Conservation (phyloP, 1,284 basidiomycete species). For the Tremellales sp. region DNA sequence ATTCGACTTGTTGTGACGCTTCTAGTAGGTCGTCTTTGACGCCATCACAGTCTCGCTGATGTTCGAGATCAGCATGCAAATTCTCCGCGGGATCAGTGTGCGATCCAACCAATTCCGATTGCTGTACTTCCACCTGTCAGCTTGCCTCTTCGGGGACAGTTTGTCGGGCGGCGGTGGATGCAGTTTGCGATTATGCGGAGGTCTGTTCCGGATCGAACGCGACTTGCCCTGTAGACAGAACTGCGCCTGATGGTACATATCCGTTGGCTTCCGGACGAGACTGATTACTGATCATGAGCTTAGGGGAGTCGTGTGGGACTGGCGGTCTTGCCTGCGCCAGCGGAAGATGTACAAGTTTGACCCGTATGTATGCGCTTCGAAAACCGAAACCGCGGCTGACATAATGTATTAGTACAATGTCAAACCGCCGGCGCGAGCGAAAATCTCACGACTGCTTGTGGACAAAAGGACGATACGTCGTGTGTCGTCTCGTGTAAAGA, state of each 20-base stretch:
- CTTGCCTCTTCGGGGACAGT: constrained; percentile 62
- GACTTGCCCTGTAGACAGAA: constrained; percentile 66
- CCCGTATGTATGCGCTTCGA: constrained; percentile 53
- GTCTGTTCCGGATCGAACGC: constrained; percentile 72
- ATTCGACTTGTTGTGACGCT: constrained; percentile 71
- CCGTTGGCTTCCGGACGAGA: not conserved
- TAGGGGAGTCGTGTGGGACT: constrained; percentile 62
- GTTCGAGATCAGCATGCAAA: constrained; percentile 58
- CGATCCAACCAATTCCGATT: constrained; percentile 71
- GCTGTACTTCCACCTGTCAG: constrained; percentile 68
- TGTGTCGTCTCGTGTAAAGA: constrained; percentile 80
- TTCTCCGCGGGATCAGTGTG: constrained; percentile 69
- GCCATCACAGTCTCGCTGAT: not conserved
- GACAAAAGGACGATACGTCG: constrained; percentile 58
- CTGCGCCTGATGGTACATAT: constrained; percentile 61
- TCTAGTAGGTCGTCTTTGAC: constrained; percentile 43
- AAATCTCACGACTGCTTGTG: constrained; percentile 65
- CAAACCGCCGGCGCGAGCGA: constrained; percentile 65
- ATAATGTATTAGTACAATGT: constrained; percentile 63
- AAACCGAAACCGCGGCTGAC: constrained; percentile 5
- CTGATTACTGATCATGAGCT: not conserved
- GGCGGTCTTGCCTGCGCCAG: constrained; percentile 69
- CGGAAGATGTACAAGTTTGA: constrained; percentile 74
- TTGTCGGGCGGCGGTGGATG: constrained; percentile 68
- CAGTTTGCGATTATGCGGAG: constrained; percentile 71